These are phyloP conservation scores for Fennellomyces sp. DNA, from an alignment of 371 early-diverging fungal genomes.

Conservation along the genomic window DNA sequence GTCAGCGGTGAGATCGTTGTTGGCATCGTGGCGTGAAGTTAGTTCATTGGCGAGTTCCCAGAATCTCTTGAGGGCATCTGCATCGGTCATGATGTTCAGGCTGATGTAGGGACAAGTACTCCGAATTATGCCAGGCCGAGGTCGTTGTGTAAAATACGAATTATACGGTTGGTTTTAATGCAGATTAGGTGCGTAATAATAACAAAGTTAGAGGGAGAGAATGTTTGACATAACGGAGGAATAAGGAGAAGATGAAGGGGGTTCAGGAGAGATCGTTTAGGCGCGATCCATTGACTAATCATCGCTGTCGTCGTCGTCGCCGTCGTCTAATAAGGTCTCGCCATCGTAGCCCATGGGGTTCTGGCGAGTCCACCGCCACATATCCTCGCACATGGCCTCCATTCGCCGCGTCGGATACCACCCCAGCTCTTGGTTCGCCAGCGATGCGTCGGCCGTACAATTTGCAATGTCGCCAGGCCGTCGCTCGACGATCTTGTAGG, in stretches of 20 bases:
- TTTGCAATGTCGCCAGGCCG: constrained; percentile 86
- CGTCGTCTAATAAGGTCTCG: constrained; percentile 6
- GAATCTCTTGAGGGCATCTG: constrained; percentile 34
- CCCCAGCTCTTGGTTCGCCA: constrained; percentile 71
- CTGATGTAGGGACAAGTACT: neutral
- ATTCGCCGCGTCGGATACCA: constrained; percentile 75
- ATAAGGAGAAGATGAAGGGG: neutral
- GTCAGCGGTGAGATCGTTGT: constrained; percentile 31
- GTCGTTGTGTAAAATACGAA: too few relatives aligned
- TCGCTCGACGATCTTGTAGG: constrained; percentile 65
- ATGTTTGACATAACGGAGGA: too few relatives aligned
- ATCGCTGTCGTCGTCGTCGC: neutral
- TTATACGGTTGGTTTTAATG: too few relatives aligned
- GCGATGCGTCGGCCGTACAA: constrained; percentile 78
- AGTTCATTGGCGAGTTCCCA: constrained; percentile 35
- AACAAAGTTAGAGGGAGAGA: neutral
- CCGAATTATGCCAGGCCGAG: too few relatives aligned
- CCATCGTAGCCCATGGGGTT: constrained; percentile 74
- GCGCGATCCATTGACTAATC: neutral
- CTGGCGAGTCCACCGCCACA: constrained; percentile 83
- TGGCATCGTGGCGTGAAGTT: constrained; percentile 30
- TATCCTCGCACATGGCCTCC: constrained; percentile 87
- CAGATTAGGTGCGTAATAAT: neutral
- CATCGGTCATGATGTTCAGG: constrained; percentile 27
- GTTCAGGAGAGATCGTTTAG: neutral